Evolutionary conservation across 2,329 filamentous ascomycete species (phyloP).

Genomic region (Pyrenophora teres): DNA sequence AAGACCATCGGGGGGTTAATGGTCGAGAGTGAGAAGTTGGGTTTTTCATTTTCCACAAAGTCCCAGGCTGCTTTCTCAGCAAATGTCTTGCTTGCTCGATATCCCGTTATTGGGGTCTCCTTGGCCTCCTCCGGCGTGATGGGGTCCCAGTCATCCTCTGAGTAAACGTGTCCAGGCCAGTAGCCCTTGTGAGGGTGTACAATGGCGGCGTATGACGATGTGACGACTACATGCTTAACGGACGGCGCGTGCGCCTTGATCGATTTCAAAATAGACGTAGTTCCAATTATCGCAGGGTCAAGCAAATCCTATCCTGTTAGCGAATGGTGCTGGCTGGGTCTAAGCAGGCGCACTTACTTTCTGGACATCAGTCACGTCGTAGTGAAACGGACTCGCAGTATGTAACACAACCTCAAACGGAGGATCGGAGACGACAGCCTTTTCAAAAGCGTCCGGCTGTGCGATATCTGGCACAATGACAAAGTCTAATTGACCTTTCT

Average conservation of each 20-base stretch:
- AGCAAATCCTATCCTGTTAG: constrained; percentile 52
- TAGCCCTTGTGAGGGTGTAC: constrained; percentile 60
- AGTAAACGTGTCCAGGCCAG: constrained; percentile 56
- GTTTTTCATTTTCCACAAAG: constrained; percentile 57
- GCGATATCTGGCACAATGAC: constrained; percentile 75
- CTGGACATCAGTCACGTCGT: constrained; percentile 73
- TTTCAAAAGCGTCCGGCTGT: constrained; percentile 67
- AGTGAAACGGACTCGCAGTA: constrained; percentile 66
- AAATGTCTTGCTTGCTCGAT: constrained; percentile 66
- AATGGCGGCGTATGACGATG: constrained; percentile 71
- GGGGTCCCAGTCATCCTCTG: constrained; percentile 62
- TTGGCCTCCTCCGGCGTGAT: constrained; percentile 58
- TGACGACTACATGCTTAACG: constrained; percentile 75
- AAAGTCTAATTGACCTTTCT: constrained; percentile 65
- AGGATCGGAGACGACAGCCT: constrained; percentile 63
- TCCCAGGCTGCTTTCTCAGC: constrained; percentile 61
- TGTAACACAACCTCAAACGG: constrained; percentile 70
- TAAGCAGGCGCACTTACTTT: constrained; percentile 48
- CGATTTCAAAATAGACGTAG: constrained; percentile 64
- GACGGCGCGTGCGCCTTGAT: constrained; percentile 56
- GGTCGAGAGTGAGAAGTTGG: constrained; percentile 55
- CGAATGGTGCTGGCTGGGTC: too few relatives aligned
- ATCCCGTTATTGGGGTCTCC: constrained; percentile 50
- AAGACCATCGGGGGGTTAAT: constrained; percentile 58
- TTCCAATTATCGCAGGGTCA: constrained; percentile 67